Percentiles rank a stretch among this genome's conserved stretches.
phyloP scores from a whole-genome alignment of 805 yeast genomes.

The Candida krabiensis region DNA sequence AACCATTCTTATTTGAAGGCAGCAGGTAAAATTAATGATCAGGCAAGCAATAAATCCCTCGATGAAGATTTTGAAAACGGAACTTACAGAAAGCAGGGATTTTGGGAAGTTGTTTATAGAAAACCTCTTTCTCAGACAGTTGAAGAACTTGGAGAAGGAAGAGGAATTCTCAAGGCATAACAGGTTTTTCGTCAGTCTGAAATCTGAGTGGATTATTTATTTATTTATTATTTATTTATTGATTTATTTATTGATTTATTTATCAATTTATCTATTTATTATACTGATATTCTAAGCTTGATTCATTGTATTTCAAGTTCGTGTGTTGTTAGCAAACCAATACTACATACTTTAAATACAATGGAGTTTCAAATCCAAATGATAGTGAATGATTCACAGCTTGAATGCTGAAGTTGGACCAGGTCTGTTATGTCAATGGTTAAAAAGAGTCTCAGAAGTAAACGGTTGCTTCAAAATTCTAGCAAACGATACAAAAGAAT shows the following conservation, averaged over 20 bases:
- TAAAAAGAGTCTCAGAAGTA: too few relatives aligned
- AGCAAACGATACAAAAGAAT: too few relatives aligned
- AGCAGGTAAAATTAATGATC: conserved; percentile 40
- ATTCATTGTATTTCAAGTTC: not conserved
- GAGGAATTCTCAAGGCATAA: conserved; percentile 46
- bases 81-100: conserved; percentile 48
- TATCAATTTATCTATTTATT: conserved; percentile 9
- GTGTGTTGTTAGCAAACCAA: too few relatives aligned
- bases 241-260: conserved; percentile 10
- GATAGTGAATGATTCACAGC: too few relatives aligned
- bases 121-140: conserved; percentile 80
- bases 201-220: conserved; percentile 2
- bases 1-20: conserved; percentile 42
- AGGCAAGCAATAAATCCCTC: conserved; percentile 36
- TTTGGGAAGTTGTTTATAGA: conserved; percentile 81
- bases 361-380: too few relatives aligned
- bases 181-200: too few relatives aligned
- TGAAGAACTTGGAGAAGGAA: conserved; percentile 68
- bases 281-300: conserved; percentile 3
- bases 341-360: too few relatives aligned
- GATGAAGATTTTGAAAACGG: conserved; percentile 33
- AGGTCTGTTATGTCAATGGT: too few relatives aligned
- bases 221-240: conserved; percentile 11
- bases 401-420: too few relatives aligned
- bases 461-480: too few relatives aligned